Evolutionary conservation across 1,139 yeast species (phyloP), one percentile per base, ranked within the genome.

Genomic region (Magnusiomyces sp.): DNA sequence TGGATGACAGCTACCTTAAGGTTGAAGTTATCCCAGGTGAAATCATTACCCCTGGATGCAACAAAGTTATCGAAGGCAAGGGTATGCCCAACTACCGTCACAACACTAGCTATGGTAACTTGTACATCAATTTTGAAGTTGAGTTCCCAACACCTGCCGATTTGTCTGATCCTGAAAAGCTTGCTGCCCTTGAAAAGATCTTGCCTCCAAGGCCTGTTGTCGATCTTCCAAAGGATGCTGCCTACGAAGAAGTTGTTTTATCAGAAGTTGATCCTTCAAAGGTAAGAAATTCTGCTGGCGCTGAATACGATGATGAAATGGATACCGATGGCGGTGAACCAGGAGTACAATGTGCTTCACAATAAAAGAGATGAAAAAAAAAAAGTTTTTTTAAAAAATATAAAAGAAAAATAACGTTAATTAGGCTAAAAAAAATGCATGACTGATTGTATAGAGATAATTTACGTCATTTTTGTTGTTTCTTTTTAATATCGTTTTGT

Each of bases 11-110:
- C 61, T 88, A 80, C 76, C 73, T 92, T 64, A 87, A 89, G 76
- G 79, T 89, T 52, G 74, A 77, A 46, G 80, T 90, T 58, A 73
- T 82, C 53, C 94, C 97, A 50, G 98, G 98, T 67, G 97, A 90
- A 72, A 89, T 90, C 55, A 85, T 94, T 57, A 65, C 90, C 40
- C 97, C 97, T 52, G 95, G 88, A 56, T 68, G 75, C 43, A 72
- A 83, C 61, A 89, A 88, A 72, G 88, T 88, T 51, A 73, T 92
- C 58, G 94, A 86, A 62, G 87, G 83, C 62, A 90, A 90, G 72
- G 99, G 99, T 82, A 92, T 92, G 98, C 95, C 95, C 2, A 75
- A 79, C 33, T 77, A 78, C 65, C 66, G 71, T 40, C 69, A 63
- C 51, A 72, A 68, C 59, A 23, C 29, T 7, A 61, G 64, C 57